Base-by-base conservation (phyloP, 2,329 filamentous ascomycete genomes). In the Colletotrichum camelliae region DNA sequence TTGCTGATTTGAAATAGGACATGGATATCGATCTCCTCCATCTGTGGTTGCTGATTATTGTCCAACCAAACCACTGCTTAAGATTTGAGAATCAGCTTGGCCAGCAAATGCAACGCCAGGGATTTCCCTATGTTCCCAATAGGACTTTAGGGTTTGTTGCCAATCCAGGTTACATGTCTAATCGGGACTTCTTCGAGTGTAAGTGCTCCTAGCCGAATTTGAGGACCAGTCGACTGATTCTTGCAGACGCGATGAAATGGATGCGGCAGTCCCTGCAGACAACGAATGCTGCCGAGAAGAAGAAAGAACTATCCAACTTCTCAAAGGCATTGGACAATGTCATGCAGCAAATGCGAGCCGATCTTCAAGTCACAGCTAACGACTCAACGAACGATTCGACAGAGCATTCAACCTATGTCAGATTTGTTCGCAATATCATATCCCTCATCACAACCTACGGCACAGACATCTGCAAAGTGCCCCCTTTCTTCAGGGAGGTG, bases 401-500 rank as follows among this genome's bases (percentile, higher is more conserved):
- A 2, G 86, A 87, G 57, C 90, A 92, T 73, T 78, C 81, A 3
- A 75, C 80, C 39, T 91, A 89, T 78, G 86, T 92, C 64, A 80
- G 81, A 1, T 92, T 92, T 78, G 85, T 90, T 15, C 88, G 87
- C 43, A 82, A 84, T 21, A 86, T 91, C 60, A 87, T 92, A 72
- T 86, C 86, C 4, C 82, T 91, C 31, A 89, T 92, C 78, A 87
- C 88, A 79, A 88, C 89, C 1, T 87, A 92, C 78, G 89, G 87
- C 6, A 83, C 87, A 29, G 89, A 90, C 62, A 86, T 92, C 48
- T 90, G 89, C 80, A 81, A 84, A 1, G 84, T 92, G 5, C 89
- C 92, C 78, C 80, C 84, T 3, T 92, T 89, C 80, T 92, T 90
- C 81, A 90, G 89, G 74, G 88, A 90, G 74, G 89, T 90, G 78